phyloP scores from a whole-genome alignment of 306 rosid genomes.

The Boehmeria nivea region DNA sequence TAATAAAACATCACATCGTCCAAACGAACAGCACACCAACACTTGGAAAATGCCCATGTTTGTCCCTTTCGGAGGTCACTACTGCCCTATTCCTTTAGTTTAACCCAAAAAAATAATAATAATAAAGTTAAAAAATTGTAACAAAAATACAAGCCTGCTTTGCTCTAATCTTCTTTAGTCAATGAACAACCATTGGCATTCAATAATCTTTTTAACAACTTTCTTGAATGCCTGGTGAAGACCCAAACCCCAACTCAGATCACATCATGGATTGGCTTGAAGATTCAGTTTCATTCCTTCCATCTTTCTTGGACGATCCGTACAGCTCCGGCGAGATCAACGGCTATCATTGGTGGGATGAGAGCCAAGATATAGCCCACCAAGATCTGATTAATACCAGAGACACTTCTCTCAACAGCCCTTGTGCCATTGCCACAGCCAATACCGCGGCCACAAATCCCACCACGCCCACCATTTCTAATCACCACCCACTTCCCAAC shows the following conservation, averaged over 20 bases:
- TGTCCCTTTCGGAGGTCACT: conserved; percentile 40
- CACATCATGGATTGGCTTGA: conserved; percentile 76
- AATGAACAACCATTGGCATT: conserved; percentile 29
- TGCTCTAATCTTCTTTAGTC: conserved; percentile 36
- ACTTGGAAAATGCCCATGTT: conserved; percentile 54
- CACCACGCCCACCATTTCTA: conserved; percentile 21
- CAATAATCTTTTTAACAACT: conserved; percentile 11
- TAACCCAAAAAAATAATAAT: conserved; percentile 3
- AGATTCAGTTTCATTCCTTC: conserved; percentile 61
- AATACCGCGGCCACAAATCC: conserved; percentile 25
- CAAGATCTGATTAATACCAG: conserved; percentile 33
- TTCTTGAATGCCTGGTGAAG: conserved; percentile 49
- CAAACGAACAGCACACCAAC: conserved; percentile 69
- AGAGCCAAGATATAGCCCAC: conserved; percentile 38
- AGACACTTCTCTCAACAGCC: conserved; percentile 25
- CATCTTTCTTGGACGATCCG: conserved; percentile 68
- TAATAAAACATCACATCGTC: conserved; percentile 61
- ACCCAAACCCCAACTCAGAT: conserved; percentile 50
- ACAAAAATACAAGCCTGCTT: no score
- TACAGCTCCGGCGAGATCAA: conserved; percentile 39
- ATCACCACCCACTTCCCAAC: conserved; percentile 31
- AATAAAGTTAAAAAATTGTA: no score
- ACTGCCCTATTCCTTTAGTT: conserved; percentile 30
- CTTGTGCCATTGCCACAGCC: conserved; percentile 18
- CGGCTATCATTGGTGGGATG: conserved; percentile 60